phyloP scores from a whole-genome alignment of 2,329 filamentous ascomycete species.

The Claviceps arundinis region DNA sequence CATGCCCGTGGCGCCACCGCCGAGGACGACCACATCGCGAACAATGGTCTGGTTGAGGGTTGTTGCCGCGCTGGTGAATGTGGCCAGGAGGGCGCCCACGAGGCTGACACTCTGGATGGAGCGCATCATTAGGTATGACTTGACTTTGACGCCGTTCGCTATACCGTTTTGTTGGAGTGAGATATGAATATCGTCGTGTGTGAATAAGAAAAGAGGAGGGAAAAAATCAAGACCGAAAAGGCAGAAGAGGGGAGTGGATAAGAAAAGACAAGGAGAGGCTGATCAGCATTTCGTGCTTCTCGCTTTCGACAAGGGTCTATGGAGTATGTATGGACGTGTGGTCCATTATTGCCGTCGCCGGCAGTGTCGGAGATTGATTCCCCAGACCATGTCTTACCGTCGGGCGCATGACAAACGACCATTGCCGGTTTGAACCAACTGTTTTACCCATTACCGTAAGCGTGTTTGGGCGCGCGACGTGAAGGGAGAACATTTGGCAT shows the following conservation, averaged over 20 bases:
- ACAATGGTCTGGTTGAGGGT: not conserved
- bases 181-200: too few species aligned
- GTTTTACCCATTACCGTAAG: too few species aligned
- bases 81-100: not conserved
- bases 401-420: not conserved
- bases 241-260: not conserved
- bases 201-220: not conserved
- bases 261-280: too few species aligned
- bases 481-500: too few species aligned
- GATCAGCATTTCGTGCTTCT: not conserved
- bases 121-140: not conserved
- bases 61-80: not conserved
- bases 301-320: not conserved
- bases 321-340: not conserved
- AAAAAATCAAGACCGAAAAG: not conserved
- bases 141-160: too few species aligned
- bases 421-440: not conserved
- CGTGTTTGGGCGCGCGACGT: too few species aligned
- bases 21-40: constrained; percentile 21
- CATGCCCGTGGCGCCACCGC: constrained; percentile 27
- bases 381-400: not conserved
- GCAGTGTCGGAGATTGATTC: not conserved
- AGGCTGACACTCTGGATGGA: not conserved
- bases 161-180: not conserved
- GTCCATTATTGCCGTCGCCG: not conserved